Percentiles rank a stretch among this genome's conserved stretches.
These are phyloP conservation scores for Coemansia sp. DNA, from an alignment of 192 early-diverging fungal genomes.

Conservation along the genomic window DNA sequence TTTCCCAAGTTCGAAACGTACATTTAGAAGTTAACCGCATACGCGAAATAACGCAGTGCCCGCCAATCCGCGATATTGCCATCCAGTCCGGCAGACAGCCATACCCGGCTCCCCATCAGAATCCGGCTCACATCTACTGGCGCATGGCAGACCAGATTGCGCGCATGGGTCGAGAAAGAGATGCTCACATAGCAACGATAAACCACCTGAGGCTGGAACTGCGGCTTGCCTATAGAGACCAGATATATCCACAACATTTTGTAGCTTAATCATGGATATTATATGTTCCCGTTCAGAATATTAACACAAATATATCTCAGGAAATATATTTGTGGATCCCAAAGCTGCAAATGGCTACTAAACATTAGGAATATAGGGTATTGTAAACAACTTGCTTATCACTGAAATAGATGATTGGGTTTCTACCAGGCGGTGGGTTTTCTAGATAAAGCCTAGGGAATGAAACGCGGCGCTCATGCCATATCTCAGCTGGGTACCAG, in stretches of 20 bases:
- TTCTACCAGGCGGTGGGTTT: neutral
- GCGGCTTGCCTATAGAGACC: neutral
- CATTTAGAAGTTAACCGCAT: slow-evolving; percentile 1
- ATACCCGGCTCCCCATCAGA: neutral
- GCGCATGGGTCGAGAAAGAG: slow-evolving; percentile 1
- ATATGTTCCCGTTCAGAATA: too few species aligned
- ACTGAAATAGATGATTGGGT: neutral
- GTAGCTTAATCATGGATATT: too few species aligned
- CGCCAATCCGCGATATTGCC: slow-evolving; percentile 5
- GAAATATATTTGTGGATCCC: too few species aligned
- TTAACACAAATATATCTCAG: too few species aligned
- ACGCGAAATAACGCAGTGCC: neutral
- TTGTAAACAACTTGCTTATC: neutral
- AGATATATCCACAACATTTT: neutral
- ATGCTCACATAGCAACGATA: neutral
- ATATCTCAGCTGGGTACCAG: neutral
- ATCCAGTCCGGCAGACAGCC: neutral
- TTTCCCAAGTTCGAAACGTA: neutral
- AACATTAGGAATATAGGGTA: neutral
- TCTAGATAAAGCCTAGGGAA: neutral
- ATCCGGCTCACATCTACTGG: neutral
- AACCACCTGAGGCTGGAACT: slow-evolving; percentile 1
- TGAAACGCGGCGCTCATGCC: neutral
- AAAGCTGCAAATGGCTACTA: neutral
- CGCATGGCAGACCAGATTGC: slow-evolving; percentile 4